Percentiles rank a stretch among this genome's conserved stretches.
These are phyloP conservation scores for Globisporangium paroecandrum DNA, from an alignment of 352 stramenopile genomes.

Conservation along the genomic window DNA sequence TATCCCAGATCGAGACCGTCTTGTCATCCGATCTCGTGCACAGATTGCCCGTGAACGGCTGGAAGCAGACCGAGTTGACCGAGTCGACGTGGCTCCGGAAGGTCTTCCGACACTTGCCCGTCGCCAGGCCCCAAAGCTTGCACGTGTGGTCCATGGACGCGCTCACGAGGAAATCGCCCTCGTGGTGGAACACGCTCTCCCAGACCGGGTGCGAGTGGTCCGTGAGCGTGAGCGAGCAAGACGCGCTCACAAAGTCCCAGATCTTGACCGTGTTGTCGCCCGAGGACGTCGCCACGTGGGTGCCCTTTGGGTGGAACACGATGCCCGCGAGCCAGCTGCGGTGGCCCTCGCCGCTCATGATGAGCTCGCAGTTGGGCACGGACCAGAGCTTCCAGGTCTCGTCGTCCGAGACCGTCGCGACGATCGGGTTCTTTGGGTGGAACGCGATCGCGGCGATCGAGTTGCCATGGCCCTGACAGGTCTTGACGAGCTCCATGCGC, in stretches of 20 bases:
- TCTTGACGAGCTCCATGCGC: constrained; percentile 82
- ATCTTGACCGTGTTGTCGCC: constrained; percentile 94
- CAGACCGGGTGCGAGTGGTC: constrained; percentile 94
- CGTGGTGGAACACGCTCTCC: constrained; percentile 91
- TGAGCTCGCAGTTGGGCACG: constrained; percentile 89
- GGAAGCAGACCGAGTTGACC: constrained; percentile 92
- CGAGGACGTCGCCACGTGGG: constrained; percentile 88
- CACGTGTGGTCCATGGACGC: constrained; percentile 94
- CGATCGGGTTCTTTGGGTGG: constrained; percentile 90
- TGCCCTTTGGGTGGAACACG: constrained; percentile 90
- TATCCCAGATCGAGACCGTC: constrained; percentile 94
- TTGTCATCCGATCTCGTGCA: constrained; percentile 94
- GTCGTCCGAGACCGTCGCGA: constrained; percentile 93
- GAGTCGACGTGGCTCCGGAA: constrained; percentile 94
- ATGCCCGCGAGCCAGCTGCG: constrained; percentile 89
- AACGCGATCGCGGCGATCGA: constrained; percentile 88
- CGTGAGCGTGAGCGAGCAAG: constrained; percentile 85
- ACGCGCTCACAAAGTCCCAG: constrained; percentile 91
- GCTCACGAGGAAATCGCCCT: constrained; percentile 90
- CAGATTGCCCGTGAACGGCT: constrained; percentile 92
- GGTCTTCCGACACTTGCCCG: constrained; percentile 88
- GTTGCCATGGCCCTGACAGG: constrained; percentile 89
- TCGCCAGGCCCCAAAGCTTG: constrained; percentile 91
- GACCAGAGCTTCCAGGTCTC: constrained; percentile 95
- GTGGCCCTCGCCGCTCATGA: constrained; percentile 95